Base-by-base conservation (phyloP, 768 basidiomycete species). In the Mycena pura region DNA sequence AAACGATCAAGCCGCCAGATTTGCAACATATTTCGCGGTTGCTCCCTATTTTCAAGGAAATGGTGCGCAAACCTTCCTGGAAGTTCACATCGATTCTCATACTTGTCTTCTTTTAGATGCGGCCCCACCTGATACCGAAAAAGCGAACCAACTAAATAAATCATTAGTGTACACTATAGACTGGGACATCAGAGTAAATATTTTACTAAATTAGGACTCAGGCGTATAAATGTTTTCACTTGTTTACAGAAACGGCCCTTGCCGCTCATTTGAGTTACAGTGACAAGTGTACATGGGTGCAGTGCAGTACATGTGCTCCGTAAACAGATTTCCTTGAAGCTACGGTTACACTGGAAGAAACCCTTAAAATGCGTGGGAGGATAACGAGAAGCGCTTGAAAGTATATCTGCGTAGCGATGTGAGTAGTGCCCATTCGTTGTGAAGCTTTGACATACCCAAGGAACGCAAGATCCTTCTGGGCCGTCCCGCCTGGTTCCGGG, bases 31-130 rank as follows among this genome's bases (percentile, higher is more conserved):
- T 99, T 50, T 90, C 93, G n/a, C 81, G 86, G 60, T 73, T 99
- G 21, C 77, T 97, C 34, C 95, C 96, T 2, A 68, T 99, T 25
- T 98, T 99, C 73, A 84, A 90, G 41, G 97, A 99, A 77, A 87
- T 98, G 84, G 95, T 97, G 62, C 70, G 87, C 76, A 25, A 54
- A 36, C 55, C 31, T 48, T 46, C 27, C 34, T 21, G 19, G 10
- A 9, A n/a, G n/a, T n/a, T 3, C 17, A 45, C n/a, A 9, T 25
- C 13, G 3, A 6, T 22, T 27, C 28, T 59, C 15, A 31, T 44
- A 4, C n/a, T n/a, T n/a, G n/a, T 8, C 14, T 9, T 39, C 8
- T 44, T 39, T 17, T 31, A 62, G 64, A 62, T 66, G 64, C 60
- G 64, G 31, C 47, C 60, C 27, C 60, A 62, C 31, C 39, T 66